Percentiles rank a stretch among this genome's conserved stretches.
Evolutionary conservation across 305 asterid species (phyloP).

Genomic region (Striga hermonthica): DNA sequence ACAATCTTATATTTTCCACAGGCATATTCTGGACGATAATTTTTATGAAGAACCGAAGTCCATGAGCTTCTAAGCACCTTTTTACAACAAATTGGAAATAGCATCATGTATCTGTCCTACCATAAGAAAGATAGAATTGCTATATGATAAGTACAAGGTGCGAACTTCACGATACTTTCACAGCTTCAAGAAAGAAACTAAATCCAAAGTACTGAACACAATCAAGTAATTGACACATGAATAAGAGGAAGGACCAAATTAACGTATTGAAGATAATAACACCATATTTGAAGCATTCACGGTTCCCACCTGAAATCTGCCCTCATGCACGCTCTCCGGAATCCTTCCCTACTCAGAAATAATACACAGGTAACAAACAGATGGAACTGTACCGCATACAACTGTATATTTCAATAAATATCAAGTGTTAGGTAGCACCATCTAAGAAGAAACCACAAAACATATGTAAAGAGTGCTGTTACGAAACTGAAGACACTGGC

Average conservation of each 20-base stretch:
- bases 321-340: slow-evolving; percentile 69
- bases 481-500: neutral
- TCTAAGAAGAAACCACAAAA: neutral
- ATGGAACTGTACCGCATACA: slow-evolving; percentile 86
- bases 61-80: slow-evolving; percentile 3
- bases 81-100: neutral
- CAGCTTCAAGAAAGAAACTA: neutral
- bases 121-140: neutral
- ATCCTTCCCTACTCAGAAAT: slow-evolving; percentile 94
- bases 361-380: slow-evolving; percentile 81
- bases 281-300: neutral
- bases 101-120: neutral
- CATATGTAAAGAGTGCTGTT: neutral
- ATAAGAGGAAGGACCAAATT: neutral
- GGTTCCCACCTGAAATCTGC: slow-evolving; percentile 13
- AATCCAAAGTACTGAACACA: neutral
- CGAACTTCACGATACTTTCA: neutral
- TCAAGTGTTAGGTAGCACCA: slow-evolving; percentile 18
- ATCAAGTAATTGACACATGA: neutral
- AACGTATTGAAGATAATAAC: neutral
- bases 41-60: neutral
- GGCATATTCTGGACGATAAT: neutral
- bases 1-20: slow-evolving; percentile 6
- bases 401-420: slow-evolving; percentile 43
- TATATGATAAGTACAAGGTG: too few relatives aligned